These are phyloP conservation scores for Capillidium heterosporum DNA, from an alignment of 371 early-diverging fungal species.

Conservation along the genomic window DNA sequence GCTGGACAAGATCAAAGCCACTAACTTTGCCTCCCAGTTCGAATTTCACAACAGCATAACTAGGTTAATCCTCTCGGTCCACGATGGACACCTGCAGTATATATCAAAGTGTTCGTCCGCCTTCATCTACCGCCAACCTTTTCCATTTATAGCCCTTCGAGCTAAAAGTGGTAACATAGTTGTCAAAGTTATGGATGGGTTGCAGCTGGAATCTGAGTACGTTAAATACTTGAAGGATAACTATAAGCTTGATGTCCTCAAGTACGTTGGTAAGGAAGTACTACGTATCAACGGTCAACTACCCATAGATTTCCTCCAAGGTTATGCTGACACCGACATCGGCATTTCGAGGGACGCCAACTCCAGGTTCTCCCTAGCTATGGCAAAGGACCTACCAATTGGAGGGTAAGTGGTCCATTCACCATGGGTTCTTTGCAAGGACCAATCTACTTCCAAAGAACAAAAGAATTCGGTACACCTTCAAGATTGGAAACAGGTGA, in stretches of 20 bases:
- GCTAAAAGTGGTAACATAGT: not conserved
- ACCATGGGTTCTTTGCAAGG: not conserved
- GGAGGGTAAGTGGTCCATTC: not conserved
- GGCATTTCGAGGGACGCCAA: not conserved
- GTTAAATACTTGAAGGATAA: not conserved
- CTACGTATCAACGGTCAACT: not conserved
- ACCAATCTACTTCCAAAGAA: not conserved
- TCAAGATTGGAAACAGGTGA: not conserved
- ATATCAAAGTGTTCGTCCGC: not conserved
- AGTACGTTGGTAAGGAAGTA: not conserved
- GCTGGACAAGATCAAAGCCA: not conserved
- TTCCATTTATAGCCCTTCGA: not conserved
- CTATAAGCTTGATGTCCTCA: not conserved
- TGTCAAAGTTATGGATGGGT: not conserved
- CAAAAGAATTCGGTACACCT: not conserved
- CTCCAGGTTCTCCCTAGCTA: not conserved
- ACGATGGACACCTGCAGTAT: slow-evolving; percentile 2
- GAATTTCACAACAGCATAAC: not conserved
- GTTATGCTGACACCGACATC: not conserved
- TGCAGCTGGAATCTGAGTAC: not conserved
- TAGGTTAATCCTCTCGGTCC: not conserved
- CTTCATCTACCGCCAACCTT: slow-evolving; percentile 1
- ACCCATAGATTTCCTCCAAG: not conserved
- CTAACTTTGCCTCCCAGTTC: not conserved
- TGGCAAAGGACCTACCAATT: not conserved